A percentile compares a stretch with the other conserved stretches of the same genome.
These are phyloP conservation scores for Hymenoscyphus repandus DNA, from an alignment of 2,329 filamentous ascomycete species.

Conservation along the genomic window DNA sequence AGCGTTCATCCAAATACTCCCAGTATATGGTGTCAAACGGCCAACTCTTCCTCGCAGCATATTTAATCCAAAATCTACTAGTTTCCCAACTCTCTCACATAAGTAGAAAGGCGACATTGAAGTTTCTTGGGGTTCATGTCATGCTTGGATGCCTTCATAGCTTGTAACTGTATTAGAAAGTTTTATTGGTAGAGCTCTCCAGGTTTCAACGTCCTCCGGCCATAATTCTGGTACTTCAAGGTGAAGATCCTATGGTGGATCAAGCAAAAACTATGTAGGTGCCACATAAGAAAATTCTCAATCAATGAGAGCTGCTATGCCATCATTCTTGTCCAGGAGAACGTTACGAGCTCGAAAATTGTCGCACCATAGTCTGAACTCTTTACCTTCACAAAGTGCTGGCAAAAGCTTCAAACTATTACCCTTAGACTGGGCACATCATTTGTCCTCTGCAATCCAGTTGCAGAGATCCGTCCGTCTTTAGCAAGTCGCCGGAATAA, in stretches of 20 bases:
- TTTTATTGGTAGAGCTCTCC: slow-evolving; percentile 32
- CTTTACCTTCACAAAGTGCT: slow-evolving; percentile 11
- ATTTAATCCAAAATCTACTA: slow-evolving; percentile 31
- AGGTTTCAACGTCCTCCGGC: slow-evolving; percentile 20
- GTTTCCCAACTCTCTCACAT: slow-evolving; percentile 37
- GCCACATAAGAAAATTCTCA: slow-evolving; percentile 28
- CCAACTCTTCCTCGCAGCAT: slow-evolving; percentile 23
- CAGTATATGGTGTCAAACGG: slow-evolving; percentile 36
- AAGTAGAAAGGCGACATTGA: not conserved
- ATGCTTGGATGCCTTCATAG: slow-evolving; percentile 29
- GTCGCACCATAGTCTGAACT: slow-evolving; percentile 29
- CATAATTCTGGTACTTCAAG: not conserved
- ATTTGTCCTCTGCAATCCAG: slow-evolving; percentile 19
- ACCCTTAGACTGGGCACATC: slow-evolving; percentile 25
- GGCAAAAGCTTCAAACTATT: slow-evolving; percentile 25
- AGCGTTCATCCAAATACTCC: slow-evolving; percentile 31
- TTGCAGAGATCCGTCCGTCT: slow-evolving; percentile 7
- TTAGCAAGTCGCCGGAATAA: slow-evolving; percentile 22
- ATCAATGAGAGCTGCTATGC: not conserved
- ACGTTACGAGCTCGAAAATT: slow-evolving; percentile 33
- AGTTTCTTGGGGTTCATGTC: not conserved
- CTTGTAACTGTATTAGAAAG: slow-evolving; percentile 31
- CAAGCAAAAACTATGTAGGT: slow-evolving; percentile 8
- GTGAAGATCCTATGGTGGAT: slow-evolving; percentile 15
- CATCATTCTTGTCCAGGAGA: slow-evolving; percentile 15